A percentile compares a stretch with the other conserved stretches of the same genome.
phyloP scores from a whole-genome alignment of 106 monocot genomes.

The Cymbidium sinense region DNA sequence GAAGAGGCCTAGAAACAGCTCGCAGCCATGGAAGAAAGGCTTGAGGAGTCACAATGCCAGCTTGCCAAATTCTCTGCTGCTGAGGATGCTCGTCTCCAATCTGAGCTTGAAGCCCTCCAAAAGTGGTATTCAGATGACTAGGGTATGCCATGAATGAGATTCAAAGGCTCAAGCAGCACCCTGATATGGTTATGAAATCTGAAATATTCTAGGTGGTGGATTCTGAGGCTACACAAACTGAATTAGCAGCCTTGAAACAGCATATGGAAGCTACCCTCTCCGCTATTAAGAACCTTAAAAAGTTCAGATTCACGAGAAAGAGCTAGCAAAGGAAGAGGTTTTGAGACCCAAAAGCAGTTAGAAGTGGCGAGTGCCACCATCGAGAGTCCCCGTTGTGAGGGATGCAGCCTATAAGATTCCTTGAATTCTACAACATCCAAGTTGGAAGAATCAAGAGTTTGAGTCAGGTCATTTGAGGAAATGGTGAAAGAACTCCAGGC shows the following conservation, averaged over 20 bases:
- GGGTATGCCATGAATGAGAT: conserved; percentile 60
- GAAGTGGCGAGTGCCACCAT: conserved; percentile 48
- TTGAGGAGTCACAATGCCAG: conserved; percentile 43
- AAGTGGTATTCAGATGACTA: conserved; percentile 55
- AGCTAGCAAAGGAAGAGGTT: too few relatives aligned
- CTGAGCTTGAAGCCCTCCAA: too few relatives aligned
- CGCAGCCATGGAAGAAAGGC: conserved; percentile 22
- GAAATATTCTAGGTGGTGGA: too few relatives aligned
- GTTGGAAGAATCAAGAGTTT: conserved; percentile 52
- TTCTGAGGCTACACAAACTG: too few relatives aligned
- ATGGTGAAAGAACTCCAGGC: too few relatives aligned
- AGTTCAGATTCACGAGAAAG: conserved; percentile 22
- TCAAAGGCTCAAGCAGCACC: conserved; percentile 50
- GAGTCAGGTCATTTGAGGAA: conserved; percentile 32
- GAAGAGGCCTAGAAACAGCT: conserved; percentile 59
- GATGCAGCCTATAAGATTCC: conserved; percentile 40
- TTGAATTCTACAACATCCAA: too few relatives aligned
- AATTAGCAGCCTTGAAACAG: conserved; percentile 25
- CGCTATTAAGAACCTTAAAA: too few relatives aligned
- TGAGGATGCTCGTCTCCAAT: too few relatives aligned
- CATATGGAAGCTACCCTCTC: conserved; percentile 34
- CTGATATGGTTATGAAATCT: conserved; percentile 35
- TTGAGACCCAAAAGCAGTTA: too few relatives aligned
- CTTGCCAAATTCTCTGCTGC: too few relatives aligned
- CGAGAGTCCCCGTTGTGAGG: conserved; percentile 40